Base-by-base conservation (phyloP, 192 early-diverging fungal genomes). In the Coemansia biformis region DNA sequence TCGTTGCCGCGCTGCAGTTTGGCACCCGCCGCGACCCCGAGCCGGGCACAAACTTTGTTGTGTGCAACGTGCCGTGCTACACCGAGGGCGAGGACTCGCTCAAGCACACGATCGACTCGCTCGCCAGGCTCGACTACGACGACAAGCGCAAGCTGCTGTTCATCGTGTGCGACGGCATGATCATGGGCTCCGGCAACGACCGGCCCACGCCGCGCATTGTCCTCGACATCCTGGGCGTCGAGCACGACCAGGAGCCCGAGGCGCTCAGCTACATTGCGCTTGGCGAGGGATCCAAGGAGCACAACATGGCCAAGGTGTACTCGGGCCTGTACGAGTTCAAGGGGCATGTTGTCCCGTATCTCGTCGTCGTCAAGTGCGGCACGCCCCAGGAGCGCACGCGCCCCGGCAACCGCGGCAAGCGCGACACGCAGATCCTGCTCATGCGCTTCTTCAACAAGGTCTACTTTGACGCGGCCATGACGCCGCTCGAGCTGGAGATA, bases 381-480 rank as follows among this genome's bases (percentile, higher is more conserved):
- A 84, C 78, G 19, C 83, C 86, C 12, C 75, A 72, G n/a, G 96
- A 99, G 76, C 71, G 86, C 31, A 75, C 82, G 37, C 79, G 86
- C 43, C 93, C 96, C 2, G 96, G 96, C 37, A 99, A 99, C 63
- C 80, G 94, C 37, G 96, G 96, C 56, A 99, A 99, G 79, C 91
- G 96, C 46, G 96, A 99, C 75, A 96, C 96, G 42, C 96, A 99
- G 69, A 84, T 99, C 78, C 77, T 99, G 31, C 78, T 96, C 57
- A 99, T 99, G 96, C 78, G 84, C 34, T 99, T 96, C 84, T 79
- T 99, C 52, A 93, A 92, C 64, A 86, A 92, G 63, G 92, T 99
- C 14, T 91, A 92, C 70, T 96, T 92, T 64, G 86, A 96, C 60
- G 75, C 81, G 43, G 79, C 88, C 14, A 97, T 99, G 93, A 83